phyloP scores from a whole-genome alignment of 768 basidiomycete genomes.

The Suillus bovinus region DNA sequence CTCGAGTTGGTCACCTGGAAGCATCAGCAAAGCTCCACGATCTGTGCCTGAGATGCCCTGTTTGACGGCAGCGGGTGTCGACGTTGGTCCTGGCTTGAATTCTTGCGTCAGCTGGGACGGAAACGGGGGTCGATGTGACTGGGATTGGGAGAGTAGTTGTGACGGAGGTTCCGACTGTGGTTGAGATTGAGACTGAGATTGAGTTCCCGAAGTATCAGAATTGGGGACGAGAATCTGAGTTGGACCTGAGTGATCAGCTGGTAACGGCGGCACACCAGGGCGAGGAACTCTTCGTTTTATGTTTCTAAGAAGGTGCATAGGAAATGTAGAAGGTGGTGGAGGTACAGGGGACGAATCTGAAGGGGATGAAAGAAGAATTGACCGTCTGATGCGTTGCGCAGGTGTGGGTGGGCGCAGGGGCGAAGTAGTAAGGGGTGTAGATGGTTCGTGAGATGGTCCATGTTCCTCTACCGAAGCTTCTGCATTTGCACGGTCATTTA shows the following conservation, averaged over 20 bases:
- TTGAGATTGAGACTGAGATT: slow-evolving; percentile 35
- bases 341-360: slow-evolving; percentile 8
- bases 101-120: slow-evolving; percentile 22
- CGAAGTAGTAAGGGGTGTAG: slow-evolving; percentile 10
- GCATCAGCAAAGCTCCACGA: slow-evolving; percentile 9
- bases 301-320: slow-evolving; percentile 22
- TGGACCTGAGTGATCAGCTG: slow-evolving; percentile 35
- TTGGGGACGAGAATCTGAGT: slow-evolving; percentile 53
- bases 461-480: slow-evolving; percentile 18
- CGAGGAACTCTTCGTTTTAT: slow-evolving; percentile 49
- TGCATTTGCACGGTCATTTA: slow-evolving; percentile 6
- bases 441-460: slow-evolving; percentile 5
- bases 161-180: slow-evolving; percentile 28
- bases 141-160: slow-evolving; percentile 8
- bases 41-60: background rate
- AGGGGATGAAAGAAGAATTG: slow-evolving; percentile 10
- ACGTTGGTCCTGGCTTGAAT: slow-evolving; percentile 21
- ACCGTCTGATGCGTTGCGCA: slow-evolving; percentile 23
- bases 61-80: slow-evolving; percentile 17
- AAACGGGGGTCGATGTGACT: slow-evolving; percentile 14
- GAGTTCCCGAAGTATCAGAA: slow-evolving; percentile 49
- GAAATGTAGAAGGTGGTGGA: slow-evolving; percentile 13
- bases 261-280: slow-evolving; percentile 37
- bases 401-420: slow-evolving; percentile 31
- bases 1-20: slow-evolving; percentile 3